Percentiles rank a stretch among this genome's conserved stretches.
phyloP scores from a whole-genome alignment of 371 early-diverging fungal genomes.

The Rozella allomycis region DNA sequence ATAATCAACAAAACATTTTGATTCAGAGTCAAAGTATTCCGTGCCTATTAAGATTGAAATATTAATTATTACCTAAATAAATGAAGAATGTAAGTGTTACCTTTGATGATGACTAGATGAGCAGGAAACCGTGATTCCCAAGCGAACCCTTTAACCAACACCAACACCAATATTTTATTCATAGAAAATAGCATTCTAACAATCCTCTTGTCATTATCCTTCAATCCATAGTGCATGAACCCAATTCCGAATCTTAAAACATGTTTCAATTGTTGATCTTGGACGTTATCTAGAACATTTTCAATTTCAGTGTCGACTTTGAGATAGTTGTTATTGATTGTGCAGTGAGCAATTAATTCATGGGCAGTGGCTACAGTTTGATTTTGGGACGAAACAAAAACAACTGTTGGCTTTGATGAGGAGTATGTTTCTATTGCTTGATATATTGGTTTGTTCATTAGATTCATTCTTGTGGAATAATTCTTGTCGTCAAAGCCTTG shows the following conservation, averaged over 20 bases:
- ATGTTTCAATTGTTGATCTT: conserved; percentile 52
- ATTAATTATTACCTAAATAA: too few species aligned
- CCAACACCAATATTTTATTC: conserved; percentile 79
- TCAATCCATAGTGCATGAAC: conserved; percentile 93
- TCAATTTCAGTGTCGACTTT: conserved; percentile 65
- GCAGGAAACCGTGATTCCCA: conserved; percentile 97
- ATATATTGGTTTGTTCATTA: conserved; percentile 92
- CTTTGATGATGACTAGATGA: conserved; percentile 92
- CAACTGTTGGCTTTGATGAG: conserved; percentile 71
- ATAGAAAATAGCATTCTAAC: conserved; percentile 85
- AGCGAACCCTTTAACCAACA: conserved; percentile 93
- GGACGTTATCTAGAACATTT: conserved; percentile 29
- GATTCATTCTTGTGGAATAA: conserved; percentile 81
- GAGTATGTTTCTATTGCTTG: conserved; percentile 79
- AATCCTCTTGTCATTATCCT: conserved; percentile 58
- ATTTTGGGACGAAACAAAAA: conserved; percentile 89
- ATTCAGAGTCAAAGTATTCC: conserved; percentile 25
- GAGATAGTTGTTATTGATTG: conserved; percentile 62
- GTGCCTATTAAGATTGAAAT: conserved; percentile 64
- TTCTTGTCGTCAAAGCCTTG: conserved; percentile 88
- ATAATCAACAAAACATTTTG: conserved; percentile 39
- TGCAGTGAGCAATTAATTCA: conserved; percentile 74
- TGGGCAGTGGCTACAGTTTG: conserved; percentile 86
- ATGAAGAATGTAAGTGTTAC: too few species aligned
- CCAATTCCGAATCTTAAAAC: conserved; percentile 88